Evolutionary conservation across 225 moss, liverwort and hornwort genomes (phyloP).

Genomic region (Marchantia paleacea): DNA sequence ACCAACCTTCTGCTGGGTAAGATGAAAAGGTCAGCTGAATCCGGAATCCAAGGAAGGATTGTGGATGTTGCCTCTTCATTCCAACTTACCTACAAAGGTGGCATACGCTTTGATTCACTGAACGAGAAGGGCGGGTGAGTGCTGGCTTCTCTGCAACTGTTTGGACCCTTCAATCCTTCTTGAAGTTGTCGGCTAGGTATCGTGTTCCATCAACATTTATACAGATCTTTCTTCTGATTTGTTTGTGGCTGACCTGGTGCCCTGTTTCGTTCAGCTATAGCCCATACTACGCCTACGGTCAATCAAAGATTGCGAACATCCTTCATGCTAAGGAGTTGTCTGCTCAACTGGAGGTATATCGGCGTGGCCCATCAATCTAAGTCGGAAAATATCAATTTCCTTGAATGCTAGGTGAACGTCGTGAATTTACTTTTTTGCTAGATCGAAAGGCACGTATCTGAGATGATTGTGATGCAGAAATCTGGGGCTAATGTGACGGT

Average conservation of each 20-base stretch:
- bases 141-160: background rate
- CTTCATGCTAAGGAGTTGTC: constrained; percentile 21
- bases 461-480: background rate
- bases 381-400: background rate
- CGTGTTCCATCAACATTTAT: too few relatives aligned
- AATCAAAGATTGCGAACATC: constrained; percentile 21
- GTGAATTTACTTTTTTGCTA: background rate
- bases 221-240: background rate
- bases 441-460: background rate
- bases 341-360: constrained; percentile 16
- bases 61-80: constrained; percentile 33
- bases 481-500: constrained; percentile 17
- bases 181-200: background rate
- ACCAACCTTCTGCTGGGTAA: constrained; percentile 35
- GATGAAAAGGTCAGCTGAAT: constrained; percentile 33
- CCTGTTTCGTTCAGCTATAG: constrained; percentile 28
- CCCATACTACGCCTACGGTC: constrained; percentile 21
- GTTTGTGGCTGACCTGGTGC: background rate
- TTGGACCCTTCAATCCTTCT: background rate
- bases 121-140: constrained; percentile 38
- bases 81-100: constrained; percentile 28
- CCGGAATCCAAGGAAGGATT: constrained; percentile 36
- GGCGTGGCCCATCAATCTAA: background rate
- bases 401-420: background rate
- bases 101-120: constrained; percentile 34